Conservation (phyloP, 2,329 filamentous ascomycete species). For the Colletotrichum sp. region DNA sequence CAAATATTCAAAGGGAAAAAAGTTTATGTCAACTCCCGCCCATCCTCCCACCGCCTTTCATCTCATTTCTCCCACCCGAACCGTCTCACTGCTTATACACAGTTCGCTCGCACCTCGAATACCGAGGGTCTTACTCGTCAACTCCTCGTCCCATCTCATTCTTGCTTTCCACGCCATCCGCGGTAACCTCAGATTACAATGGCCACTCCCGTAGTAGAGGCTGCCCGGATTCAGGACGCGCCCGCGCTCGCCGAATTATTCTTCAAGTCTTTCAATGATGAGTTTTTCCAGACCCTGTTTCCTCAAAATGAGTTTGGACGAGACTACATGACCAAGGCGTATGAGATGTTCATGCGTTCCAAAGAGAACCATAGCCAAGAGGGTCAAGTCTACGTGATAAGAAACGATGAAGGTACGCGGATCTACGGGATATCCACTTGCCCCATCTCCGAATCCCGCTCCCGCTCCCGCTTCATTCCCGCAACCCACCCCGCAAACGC, state of each 20-base stretch:
- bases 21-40: not conserved
- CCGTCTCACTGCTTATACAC: not conserved
- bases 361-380: not conserved
- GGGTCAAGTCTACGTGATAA: slow-evolving; percentile 10
- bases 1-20: not conserved
- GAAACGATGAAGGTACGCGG: not conserved
- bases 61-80: not conserved
- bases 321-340: slow-evolving; percentile 2
- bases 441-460: not conserved
- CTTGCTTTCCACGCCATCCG: not conserved
- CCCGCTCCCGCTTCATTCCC: not conserved
- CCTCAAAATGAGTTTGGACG: slow-evolving; percentile 16
- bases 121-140: not conserved
- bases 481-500: not conserved
- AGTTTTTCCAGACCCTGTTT: slow-evolving; percentile 12
- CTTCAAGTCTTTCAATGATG: slow-evolving; percentile 15
- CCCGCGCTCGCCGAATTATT: slow-evolving; percentile 13
- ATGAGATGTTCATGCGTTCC: slow-evolving; percentile 3
- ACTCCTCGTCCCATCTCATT: not conserved
- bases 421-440: not conserved
- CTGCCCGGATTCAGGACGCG: slow-evolving; percentile 5
- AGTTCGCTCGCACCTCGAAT: not conserved
- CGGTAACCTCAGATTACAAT: not conserved
- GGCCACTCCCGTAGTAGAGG: not conserved
- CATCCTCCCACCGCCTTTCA: not conserved